These are phyloP conservation scores for Pestalotiopsis fici DNA, from an alignment of 2,329 filamentous ascomycete species.

Conservation along the genomic window DNA sequence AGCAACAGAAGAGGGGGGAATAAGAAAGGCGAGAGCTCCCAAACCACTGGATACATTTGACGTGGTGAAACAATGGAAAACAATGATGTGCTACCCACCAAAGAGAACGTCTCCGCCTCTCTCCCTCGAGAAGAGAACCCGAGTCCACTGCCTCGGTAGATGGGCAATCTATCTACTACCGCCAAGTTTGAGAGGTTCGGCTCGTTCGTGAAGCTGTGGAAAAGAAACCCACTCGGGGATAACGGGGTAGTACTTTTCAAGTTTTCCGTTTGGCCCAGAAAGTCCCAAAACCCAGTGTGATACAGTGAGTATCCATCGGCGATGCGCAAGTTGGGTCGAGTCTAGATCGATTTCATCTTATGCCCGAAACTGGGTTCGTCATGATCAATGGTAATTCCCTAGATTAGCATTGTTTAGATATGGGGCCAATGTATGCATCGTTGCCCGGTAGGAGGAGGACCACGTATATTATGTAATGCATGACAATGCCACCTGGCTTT, in stretches of 20 bases:
- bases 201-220: neutral
- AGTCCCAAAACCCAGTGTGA: neutral
- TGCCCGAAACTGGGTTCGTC: neutral
- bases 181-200: neutral
- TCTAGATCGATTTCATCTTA: neutral
- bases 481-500: neutral
- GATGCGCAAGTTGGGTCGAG: neutral
- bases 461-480: neutral
- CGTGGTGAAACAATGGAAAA: neutral
- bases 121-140: neutral
- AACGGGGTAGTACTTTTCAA: neutral
- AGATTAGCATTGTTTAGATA: neutral
- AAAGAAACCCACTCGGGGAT: neutral
- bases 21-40: neutral
- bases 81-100: neutral
- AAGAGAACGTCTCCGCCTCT: neutral
- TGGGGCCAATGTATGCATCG: neutral
- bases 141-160: neutral
- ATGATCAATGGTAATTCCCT: neutral
- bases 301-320: neutral
- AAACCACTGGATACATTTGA: neutral
- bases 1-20: neutral
- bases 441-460: neutral
- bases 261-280: too few species aligned
- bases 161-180: neutral